These are phyloP conservation scores for Teratosphaeria gauchensis DNA, from an alignment of 2,329 filamentous ascomycete genomes.

Conservation along the genomic window DNA sequence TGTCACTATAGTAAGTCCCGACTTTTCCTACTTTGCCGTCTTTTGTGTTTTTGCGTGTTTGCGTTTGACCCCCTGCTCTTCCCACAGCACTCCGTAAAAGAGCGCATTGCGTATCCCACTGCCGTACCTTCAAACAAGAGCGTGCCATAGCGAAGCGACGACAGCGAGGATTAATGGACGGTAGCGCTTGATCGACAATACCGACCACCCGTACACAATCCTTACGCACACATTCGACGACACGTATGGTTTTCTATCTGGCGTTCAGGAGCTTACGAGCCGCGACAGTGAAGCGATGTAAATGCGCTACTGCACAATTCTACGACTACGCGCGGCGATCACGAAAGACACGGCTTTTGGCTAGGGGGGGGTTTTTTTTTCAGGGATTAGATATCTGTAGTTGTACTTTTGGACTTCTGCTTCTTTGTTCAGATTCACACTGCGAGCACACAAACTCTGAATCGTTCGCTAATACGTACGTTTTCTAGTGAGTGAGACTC, in stretches of 20 bases:
- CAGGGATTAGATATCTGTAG: background rate
- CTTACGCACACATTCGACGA: background rate
- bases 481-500: background rate
- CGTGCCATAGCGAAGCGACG: background rate
- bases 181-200: background rate
- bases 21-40: background rate
- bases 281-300: background rate
- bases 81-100: background rate
- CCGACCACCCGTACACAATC: background rate
- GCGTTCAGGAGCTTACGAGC: background rate
- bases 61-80: background rate
- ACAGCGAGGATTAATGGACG: background rate
- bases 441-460: background rate
- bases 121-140: too few relatives aligned
- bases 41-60: background rate
- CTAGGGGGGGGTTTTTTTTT: background rate
- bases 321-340: background rate
- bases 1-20: constrained; percentile 61
- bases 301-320: background rate
- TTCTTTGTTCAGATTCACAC: background rate
- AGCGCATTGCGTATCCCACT: background rate
- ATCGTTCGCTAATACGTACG: background rate
- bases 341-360: background rate
- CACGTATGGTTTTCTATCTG: background rate
- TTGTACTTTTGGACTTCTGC: background rate